Evolutionary conservation across 1,139 yeast species (phyloP), one percentile per base, ranked within the genome.

Genomic region (Kurtzmaniella quercitrusa): DNA sequence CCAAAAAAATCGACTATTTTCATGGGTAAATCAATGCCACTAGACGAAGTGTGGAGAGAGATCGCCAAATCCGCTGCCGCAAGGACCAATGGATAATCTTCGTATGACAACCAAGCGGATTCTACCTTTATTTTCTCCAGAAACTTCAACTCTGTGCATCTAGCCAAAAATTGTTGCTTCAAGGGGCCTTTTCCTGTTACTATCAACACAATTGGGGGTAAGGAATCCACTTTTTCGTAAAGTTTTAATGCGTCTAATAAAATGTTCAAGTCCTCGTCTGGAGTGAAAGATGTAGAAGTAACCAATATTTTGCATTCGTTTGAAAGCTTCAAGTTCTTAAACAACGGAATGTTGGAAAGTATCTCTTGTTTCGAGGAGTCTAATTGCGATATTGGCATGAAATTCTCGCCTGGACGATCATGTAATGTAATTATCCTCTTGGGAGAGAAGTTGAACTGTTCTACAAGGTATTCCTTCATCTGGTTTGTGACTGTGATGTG

Each of bases 171-270:
- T 3, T 70, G 57, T 1, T 60, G 51, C 49, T 79, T 79, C 64
- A 87, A 59, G 0, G 98, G 98, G 0, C 99, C 99, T 58, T 91
- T 93, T 0, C 99, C 99, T 0, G 99, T 94, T 18, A 94, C 84
- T 18, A 91, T 66, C 44, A 89, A 77, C 33, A 81, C 63, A 1
- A 93, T 54, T 2, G 75, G 75, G 1, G 87, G 84, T 2, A 70
- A 53, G 3, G 37, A 34, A 7, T 41, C 37, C 2, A 55, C 62
- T 1, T 41, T 48, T 45, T 87, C 94, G 53, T 88, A 84, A 14
- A 62, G 51, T 43, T 75, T 73, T 46, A 93, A 68, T 0, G 96
- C 90, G 15, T 82, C 79, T 15, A 93, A 63, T 16, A 94, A 66
- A 27, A 87, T 65, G 39, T 69, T 69, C 47, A 93, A 79, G 59